These are phyloP conservation scores for Calonectria henricotiae DNA, from an alignment of 2,329 filamentous ascomycete genomes.

Conservation along the genomic window DNA sequence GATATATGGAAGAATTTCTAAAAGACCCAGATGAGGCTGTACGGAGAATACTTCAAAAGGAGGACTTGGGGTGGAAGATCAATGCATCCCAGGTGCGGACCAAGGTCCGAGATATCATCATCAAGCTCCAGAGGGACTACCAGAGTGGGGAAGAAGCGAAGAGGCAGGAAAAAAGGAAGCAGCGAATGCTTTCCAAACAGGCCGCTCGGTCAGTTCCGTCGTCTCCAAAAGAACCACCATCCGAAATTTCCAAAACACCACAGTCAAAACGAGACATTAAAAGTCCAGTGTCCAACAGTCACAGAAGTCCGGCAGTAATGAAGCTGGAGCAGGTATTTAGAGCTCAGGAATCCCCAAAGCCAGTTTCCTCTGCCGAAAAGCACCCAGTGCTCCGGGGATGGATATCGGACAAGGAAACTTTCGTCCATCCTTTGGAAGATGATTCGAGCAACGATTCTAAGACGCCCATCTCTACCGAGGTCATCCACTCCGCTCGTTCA, in stretches of 20 bases:
- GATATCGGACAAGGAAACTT: conserved; percentile 39
- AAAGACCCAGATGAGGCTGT: conserved; percentile 81
- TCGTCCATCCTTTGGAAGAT: conserved; percentile 43
- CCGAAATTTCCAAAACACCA: conserved; percentile 37
- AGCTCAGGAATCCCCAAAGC: conserved; percentile 11
- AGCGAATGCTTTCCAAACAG: conserved; percentile 53
- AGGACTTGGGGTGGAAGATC: conserved; percentile 69
- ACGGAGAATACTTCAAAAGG: conserved; percentile 75
- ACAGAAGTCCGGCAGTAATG: conserved; percentile 19
- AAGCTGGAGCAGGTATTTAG: conserved; percentile 28
- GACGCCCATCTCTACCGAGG: conserved; percentile 42
- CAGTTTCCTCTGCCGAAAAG: conserved; percentile 27
- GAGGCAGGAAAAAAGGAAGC: conserved; percentile 56
- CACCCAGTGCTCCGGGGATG: conserved; percentile 32
- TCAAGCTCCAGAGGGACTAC: conserved; percentile 75
- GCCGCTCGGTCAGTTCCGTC: conserved; percentile 39
- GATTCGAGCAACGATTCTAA: conserved; percentile 45
- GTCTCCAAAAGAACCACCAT: conserved; percentile 39
- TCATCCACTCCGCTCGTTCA: conserved; percentile 46
- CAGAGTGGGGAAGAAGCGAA: conserved; percentile 61
- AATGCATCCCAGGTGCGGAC: conserved; percentile 74
- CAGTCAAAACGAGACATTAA: conserved; percentile 26
- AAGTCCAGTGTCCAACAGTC: conserved; percentile 34
- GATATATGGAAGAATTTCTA: conserved; percentile 88
- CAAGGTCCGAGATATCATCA: conserved; percentile 77